These are phyloP conservation scores for Rhodocollybia butyracea DNA, from an alignment of 768 basidiomycete genomes.

Conservation along the genomic window DNA sequence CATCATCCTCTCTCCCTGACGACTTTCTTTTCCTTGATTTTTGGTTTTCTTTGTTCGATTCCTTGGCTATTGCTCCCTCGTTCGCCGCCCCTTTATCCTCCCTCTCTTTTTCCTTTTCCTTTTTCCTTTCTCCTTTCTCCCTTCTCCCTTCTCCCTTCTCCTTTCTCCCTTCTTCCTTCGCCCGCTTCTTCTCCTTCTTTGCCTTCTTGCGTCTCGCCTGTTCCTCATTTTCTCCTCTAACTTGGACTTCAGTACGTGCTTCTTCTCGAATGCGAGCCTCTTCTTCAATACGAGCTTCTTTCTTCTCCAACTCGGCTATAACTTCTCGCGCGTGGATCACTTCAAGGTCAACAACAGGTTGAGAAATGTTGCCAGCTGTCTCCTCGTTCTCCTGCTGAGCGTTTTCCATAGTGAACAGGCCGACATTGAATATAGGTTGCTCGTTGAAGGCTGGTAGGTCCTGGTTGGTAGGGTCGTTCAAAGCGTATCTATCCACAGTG, in stretches of 20 bases:
- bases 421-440: neutral
- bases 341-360: too few species aligned
- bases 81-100: too few species aligned
- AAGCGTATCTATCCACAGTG: neutral
- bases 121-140: too few species aligned
- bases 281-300: neutral
- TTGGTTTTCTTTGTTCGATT: too few species aligned
- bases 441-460: neutral
- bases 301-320: neutral
- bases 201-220: neutral
- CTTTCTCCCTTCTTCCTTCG: neutral
- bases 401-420: too few species aligned
- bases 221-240: neutral
- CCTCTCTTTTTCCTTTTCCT: too few species aligned
- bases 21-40: too few species aligned
- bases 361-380: too few species aligned
- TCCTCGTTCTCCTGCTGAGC: too few species aligned
- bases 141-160: too few species aligned
- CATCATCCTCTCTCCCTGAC: too few species aligned
- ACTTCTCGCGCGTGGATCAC: neutral
- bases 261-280: neutral
- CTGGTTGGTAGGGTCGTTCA: neutral
- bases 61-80: too few species aligned
- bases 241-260: neutral
- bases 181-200: neutral